These are phyloP conservation scores for Penium margaritaceum DNA, from an alignment of 139 green algal species.

Conservation along the genomic window DNA sequence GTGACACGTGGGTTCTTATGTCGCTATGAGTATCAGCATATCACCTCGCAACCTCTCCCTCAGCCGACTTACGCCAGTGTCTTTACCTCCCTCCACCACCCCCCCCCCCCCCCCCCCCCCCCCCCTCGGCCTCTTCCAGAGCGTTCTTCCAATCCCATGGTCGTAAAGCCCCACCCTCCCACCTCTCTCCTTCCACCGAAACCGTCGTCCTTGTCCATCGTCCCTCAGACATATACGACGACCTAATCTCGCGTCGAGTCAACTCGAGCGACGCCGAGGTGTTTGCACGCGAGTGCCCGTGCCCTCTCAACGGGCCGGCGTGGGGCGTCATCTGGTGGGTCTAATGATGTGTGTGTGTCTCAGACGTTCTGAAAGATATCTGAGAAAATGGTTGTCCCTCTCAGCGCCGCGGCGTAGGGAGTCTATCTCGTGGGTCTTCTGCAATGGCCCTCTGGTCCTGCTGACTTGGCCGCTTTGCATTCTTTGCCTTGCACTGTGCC, in stretches of 20 bases:
- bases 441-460: neutral
- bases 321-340: slow-evolving; percentile 23
- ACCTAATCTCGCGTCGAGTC: slow-evolving; percentile 8
- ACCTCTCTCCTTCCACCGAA: no score
- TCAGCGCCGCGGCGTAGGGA: neutral
- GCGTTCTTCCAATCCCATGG: no score
- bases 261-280: slow-evolving; percentile 25
- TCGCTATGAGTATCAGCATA: no score
- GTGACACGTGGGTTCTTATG: no score
- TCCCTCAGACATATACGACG: slow-evolving; percentile 22
- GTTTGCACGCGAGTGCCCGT: slow-evolving; percentile 2
- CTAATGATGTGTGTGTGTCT: neutral
- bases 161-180: no score
- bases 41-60: no score
- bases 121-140: no score
- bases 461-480: neutral
- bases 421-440: neutral
- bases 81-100: no score
- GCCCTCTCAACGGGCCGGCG: slow-evolving; percentile 4
- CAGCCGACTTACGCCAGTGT: no score
- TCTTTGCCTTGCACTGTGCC: neutral
- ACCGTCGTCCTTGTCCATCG: no score
- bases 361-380: neutral
- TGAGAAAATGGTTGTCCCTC: neutral
- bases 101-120: no score